Percentiles rank a stretch among this genome's conserved stretches.
phyloP scores from a whole-genome alignment of 495 filamentous ascomycete species.

The Darksidea phi region DNA sequence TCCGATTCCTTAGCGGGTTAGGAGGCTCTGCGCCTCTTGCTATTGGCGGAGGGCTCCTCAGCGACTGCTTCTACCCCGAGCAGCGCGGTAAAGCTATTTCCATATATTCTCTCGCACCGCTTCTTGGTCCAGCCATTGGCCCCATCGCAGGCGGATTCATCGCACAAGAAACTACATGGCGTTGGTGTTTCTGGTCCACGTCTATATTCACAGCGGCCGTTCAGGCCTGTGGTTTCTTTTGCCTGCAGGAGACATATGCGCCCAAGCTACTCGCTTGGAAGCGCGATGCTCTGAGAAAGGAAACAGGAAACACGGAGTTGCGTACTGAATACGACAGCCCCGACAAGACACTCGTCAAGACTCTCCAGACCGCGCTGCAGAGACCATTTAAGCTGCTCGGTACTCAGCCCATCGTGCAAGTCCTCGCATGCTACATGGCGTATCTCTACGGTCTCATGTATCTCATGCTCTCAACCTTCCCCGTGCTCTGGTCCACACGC shows the following conservation, averaged over 20 bases:
- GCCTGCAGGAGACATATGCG: slow-evolving; percentile 63
- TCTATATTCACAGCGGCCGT: slow-evolving; percentile 63
- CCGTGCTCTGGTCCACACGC: slow-evolving; percentile 57
- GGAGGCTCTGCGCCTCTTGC: slow-evolving; percentile 46
- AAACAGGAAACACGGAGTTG: slow-evolving; percentile 61
- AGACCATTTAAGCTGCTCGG: slow-evolving; percentile 52
- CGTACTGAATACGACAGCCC: slow-evolving; percentile 63
- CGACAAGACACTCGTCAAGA: slow-evolving; percentile 37
- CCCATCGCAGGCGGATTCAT: slow-evolving; percentile 55
- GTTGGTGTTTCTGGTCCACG: slow-evolving; percentile 47
- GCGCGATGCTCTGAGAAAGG: slow-evolving; percentile 57
- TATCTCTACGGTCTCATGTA: slow-evolving; percentile 74
- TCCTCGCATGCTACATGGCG: slow-evolving; percentile 62
- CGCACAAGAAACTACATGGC: slow-evolving; percentile 58
- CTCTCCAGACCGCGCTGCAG: slow-evolving; percentile 35
- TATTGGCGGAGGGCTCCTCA: slow-evolving; percentile 45
- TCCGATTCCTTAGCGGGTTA: slow-evolving; percentile 45
- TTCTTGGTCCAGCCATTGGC: slow-evolving; percentile 46
- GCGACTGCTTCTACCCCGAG: slow-evolving; percentile 43
- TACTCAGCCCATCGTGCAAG: slow-evolving; percentile 55
- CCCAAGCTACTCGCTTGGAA: slow-evolving; percentile 61
- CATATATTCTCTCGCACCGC: slow-evolving; percentile 44
- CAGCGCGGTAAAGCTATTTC: slow-evolving; percentile 45
- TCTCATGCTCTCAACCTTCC: slow-evolving; percentile 68
- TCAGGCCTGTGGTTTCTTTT: slow-evolving; percentile 63